A percentile compares a stretch with the other conserved stretches of the same genome.
These are phyloP conservation scores for Amoebophrya sp. DNA, from an alignment of 169 alveolate species.

Conservation along the genomic window DNA sequence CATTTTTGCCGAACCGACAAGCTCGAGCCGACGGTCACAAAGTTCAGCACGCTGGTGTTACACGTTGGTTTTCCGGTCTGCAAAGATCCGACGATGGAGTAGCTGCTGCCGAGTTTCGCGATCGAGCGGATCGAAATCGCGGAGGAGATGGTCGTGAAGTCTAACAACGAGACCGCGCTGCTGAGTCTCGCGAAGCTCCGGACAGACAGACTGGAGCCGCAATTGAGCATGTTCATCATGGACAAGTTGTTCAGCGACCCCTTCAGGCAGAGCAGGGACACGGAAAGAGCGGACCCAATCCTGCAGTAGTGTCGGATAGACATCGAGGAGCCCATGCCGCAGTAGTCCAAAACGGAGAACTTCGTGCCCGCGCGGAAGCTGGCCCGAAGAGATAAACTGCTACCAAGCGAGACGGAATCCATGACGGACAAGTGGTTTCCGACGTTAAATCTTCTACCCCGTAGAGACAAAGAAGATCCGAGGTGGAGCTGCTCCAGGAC, in stretches of 20 bases:
- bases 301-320: background rate
- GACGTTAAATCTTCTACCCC: background rate
- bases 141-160: background rate
- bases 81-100: background rate
- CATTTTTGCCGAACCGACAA: background rate
- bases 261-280: background rate
- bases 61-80: background rate
- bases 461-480: background rate
- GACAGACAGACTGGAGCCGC: background rate
- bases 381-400: background rate
- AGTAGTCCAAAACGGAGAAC: background rate
- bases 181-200: background rate
- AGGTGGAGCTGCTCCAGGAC: background rate
- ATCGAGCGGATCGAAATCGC: background rate
- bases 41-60: background rate
- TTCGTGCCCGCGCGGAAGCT: background rate
- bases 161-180: background rate
- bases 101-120: conserved; percentile 25
- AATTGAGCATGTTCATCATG: background rate
- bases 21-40: background rate
- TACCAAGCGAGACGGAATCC: conserved; percentile 10
- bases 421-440: background rate
- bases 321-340: background rate
- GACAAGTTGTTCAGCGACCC: background rate
- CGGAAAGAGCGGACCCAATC: background rate